These are phyloP conservation scores for Penicillium digitatum DNA, from an alignment of 2,329 filamentous ascomycete genomes.

Conservation along the genomic window DNA sequence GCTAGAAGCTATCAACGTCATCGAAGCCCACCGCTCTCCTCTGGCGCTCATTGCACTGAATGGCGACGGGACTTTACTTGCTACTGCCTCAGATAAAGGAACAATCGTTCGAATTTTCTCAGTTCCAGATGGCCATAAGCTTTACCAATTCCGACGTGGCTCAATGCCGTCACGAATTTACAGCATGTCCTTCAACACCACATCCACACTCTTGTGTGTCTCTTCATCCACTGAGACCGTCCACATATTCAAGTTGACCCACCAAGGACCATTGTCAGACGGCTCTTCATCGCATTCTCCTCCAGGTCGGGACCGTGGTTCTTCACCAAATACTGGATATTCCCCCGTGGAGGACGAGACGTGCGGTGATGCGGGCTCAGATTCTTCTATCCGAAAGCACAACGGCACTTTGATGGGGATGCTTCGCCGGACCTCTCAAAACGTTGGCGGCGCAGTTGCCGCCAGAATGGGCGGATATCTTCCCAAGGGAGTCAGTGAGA, in stretches of 20 bases:
- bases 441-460: slow-evolving; percentile 83
- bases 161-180: slow-evolving; percentile 95
- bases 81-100: slow-evolving; percentile 93
- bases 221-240: slow-evolving; percentile 95
- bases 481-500: slow-evolving; percentile 89
- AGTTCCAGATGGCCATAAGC: slow-evolving; percentile 81
- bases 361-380: slow-evolving; percentile 30
- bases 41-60: slow-evolving; percentile 88
- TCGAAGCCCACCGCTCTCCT: slow-evolving; percentile 90
- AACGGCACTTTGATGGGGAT: slow-evolving; percentile 84
- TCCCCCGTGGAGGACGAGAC: slow-evolving; percentile 32
- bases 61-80: slow-evolving; percentile 83
- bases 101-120: slow-evolving; percentile 97
- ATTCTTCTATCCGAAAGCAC: slow-evolving; percentile 43
- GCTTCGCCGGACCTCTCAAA: slow-evolving; percentile 88
- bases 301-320: slow-evolving; percentile 23
- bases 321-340: slow-evolving; percentile 27
- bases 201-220: slow-evolving; percentile 86
- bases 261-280: slow-evolving; percentile 33
- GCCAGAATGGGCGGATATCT: slow-evolving; percentile 88
- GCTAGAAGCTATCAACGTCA: slow-evolving; percentile 88
- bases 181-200: slow-evolving; percentile 98
- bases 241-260: slow-evolving; percentile 81
- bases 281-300: slow-evolving; percentile 27
- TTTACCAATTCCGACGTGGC: slow-evolving; percentile 92